Conservation (phyloP, 768 basidiomycete species). For the Russula vinacea region DNA sequence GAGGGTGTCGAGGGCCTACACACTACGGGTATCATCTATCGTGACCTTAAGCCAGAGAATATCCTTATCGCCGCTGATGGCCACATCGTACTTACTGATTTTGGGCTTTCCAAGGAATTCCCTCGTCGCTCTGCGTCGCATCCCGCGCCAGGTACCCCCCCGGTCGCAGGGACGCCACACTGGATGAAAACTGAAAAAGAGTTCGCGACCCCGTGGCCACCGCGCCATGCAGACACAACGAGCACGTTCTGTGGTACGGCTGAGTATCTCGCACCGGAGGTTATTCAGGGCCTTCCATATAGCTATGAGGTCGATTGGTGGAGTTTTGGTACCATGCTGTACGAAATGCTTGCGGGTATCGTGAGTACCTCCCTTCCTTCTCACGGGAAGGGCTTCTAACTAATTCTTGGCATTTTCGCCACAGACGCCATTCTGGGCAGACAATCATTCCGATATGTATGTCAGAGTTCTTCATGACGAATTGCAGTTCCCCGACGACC, state of each 20-base stretch:
- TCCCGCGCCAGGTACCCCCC: conserved; percentile 49
- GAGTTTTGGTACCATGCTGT: conserved; percentile 96
- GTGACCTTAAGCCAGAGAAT: conserved; percentile 96
- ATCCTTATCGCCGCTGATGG: conserved; percentile 92
- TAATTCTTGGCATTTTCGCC: conserved; percentile 26
- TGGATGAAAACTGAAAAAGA: conserved; percentile 76
- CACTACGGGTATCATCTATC: conserved; percentile 91
- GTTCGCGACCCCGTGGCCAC: conserved; percentile 54
- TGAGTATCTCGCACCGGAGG: conserved; percentile 95
- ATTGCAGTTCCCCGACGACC: conserved; percentile 83
- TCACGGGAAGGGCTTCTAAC: too few relatives aligned
- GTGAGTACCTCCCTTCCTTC: conserved; percentile 49
- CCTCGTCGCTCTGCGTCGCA: conserved; percentile 45
- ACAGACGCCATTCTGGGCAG: conserved; percentile 90
- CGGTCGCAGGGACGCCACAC: conserved; percentile 52
- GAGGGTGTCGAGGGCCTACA: conserved; percentile 96
- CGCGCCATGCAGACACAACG: conserved; percentile 59
- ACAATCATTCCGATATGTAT: conserved; percentile 95
- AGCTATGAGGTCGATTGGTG: conserved; percentile 98
- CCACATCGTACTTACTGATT: conserved; percentile 96
- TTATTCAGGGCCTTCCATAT: conserved; percentile 86
- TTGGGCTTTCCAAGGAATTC: conserved; percentile 94
- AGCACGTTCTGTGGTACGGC: conserved; percentile 92
- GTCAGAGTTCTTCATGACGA: conserved; percentile 88
- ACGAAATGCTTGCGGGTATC: conserved; percentile 95